Evolutionary conservation across 2,329 filamentous ascomycete genomes (phyloP).

Genomic region (Aureobasidium musti): DNA sequence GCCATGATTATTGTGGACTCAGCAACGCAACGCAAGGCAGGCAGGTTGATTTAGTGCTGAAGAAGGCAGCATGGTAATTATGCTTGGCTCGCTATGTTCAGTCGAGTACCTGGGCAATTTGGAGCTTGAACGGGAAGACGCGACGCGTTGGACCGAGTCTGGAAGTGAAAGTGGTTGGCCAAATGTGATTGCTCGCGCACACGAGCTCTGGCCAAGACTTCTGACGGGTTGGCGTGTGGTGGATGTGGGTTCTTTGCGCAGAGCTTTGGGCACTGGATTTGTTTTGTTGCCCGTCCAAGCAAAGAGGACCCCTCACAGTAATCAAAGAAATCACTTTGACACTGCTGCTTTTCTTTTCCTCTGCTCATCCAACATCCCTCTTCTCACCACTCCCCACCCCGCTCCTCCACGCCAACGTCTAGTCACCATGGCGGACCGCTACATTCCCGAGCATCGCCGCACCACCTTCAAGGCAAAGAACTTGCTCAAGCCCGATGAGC

Average conservation of each 20-base stretch:
- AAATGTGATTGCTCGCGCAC: neutral
- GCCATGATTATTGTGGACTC: neutral
- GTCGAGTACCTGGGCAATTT: neutral
- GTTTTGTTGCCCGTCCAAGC: slow-evolving; percentile 21
- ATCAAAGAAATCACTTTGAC: slow-evolving; percentile 22
- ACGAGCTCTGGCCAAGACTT: slow-evolving; percentile 13
- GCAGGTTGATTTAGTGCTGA: neutral
- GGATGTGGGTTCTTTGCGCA: slow-evolving; percentile 20
- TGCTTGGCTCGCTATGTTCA: neutral
- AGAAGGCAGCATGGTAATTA: neutral
- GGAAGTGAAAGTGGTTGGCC: neutral
- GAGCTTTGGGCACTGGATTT: slow-evolving; percentile 20
- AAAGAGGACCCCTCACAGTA: slow-evolving; percentile 28
- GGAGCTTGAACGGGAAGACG: neutral
- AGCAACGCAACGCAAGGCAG: neutral
- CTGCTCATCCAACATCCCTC: neutral
- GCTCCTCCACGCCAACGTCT: slow-evolving; percentile 12
- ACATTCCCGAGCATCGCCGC: slow-evolving; percentile 98
- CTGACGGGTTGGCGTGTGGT: neutral
- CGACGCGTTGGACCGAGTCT: neutral
- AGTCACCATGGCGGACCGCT: slow-evolving; percentile 87
- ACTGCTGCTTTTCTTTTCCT: slow-evolving; percentile 12
- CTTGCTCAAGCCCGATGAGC: slow-evolving; percentile 98
- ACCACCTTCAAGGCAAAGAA: slow-evolving; percentile 99
- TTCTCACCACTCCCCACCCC: slow-evolving; percentile 3